Evolutionary conservation across 2,329 filamentous ascomycete genomes (phyloP).

Genomic region (Orbilia ellipsospora): DNA sequence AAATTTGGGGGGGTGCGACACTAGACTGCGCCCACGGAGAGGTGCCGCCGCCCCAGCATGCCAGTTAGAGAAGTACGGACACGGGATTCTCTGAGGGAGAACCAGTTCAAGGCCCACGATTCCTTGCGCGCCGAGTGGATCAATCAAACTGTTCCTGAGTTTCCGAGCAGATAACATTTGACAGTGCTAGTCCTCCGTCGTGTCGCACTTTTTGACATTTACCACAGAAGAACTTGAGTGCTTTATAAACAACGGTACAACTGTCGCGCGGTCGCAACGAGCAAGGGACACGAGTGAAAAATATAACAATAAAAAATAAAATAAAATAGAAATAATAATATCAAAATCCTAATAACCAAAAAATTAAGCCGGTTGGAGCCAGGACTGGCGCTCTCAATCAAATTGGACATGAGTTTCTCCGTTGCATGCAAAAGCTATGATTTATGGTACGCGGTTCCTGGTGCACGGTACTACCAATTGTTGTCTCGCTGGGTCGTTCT

Average conservation of each 20-base stretch:
- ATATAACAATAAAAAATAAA: background rate
- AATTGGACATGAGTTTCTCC: background rate
- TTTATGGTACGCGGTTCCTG: slow-evolving; percentile 44
- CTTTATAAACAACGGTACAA: slow-evolving; percentile 28
- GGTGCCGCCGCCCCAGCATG: slow-evolving; percentile 51
- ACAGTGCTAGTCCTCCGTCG: background rate
- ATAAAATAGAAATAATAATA: background rate
- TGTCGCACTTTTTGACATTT: slow-evolving; percentile 25
- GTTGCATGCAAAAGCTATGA: slow-evolving; percentile 3
- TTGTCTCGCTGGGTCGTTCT: slow-evolving; percentile 5
- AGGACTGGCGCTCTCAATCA: slow-evolving; percentile 22
- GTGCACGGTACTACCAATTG: slow-evolving; percentile 45
- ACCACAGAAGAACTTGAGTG: slow-evolving; percentile 38
- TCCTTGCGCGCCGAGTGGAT: slow-evolving; percentile 27
- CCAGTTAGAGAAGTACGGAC: slow-evolving; percentile 52
- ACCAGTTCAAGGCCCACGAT: slow-evolving; percentile 25
- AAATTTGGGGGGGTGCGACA: slow-evolving; percentile 25
- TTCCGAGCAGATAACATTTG: slow-evolving; percentile 15
- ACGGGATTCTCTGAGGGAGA: slow-evolving; percentile 41
- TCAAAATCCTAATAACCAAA: background rate
- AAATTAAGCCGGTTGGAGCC: background rate
- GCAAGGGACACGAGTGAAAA: too few relatives aligned
- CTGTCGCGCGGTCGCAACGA: background rate
- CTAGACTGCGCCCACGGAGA: slow-evolving; percentile 38
- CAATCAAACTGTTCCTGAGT: slow-evolving; percentile 9